These are phyloP conservation scores for Pichia heedii DNA, from an alignment of 805 yeast genomes.

Conservation along the genomic window DNA sequence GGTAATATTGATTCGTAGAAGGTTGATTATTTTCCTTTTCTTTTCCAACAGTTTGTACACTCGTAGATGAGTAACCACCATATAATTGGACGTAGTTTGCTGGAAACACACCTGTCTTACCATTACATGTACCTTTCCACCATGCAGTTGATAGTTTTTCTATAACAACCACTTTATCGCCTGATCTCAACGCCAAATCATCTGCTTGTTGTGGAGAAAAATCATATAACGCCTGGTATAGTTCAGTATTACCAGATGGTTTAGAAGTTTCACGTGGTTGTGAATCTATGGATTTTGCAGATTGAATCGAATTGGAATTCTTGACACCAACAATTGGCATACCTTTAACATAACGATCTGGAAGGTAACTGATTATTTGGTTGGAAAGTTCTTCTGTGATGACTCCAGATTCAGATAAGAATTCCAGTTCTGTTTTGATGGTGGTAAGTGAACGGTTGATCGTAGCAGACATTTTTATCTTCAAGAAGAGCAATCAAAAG, in stretches of 20 bases:
- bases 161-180: conserved; percentile 59
- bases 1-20: conserved; percentile 10
- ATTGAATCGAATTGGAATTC: conserved; percentile 1
- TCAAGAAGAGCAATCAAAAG: no score
- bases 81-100: conserved; percentile 62
- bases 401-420: conserved; percentile 65
- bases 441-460: conserved; percentile 74
- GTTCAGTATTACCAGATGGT: neutral
- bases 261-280: neutral
- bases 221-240: conserved; percentile 56
- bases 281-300: conserved; percentile 4
- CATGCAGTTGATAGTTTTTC: conserved; percentile 79
- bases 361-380: conserved; percentile 10
- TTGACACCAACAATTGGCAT: conserved; percentile 22
- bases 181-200: conserved; percentile 57
- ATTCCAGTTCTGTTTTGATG: conserved; percentile 65
- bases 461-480: conserved; percentile 44
- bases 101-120: conserved; percentile 77
- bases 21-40: conserved; percentile 1
- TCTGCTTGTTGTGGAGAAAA: conserved; percentile 67
- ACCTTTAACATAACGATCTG: conserved; percentile 5
- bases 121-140: conserved; percentile 73
- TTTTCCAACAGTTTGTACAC: neutral
- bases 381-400: conserved; percentile 47
- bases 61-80: conserved; percentile 5